phyloP scores from a whole-genome alignment of 2,329 filamentous ascomycete genomes.

The Parastagonospora avenae region DNA sequence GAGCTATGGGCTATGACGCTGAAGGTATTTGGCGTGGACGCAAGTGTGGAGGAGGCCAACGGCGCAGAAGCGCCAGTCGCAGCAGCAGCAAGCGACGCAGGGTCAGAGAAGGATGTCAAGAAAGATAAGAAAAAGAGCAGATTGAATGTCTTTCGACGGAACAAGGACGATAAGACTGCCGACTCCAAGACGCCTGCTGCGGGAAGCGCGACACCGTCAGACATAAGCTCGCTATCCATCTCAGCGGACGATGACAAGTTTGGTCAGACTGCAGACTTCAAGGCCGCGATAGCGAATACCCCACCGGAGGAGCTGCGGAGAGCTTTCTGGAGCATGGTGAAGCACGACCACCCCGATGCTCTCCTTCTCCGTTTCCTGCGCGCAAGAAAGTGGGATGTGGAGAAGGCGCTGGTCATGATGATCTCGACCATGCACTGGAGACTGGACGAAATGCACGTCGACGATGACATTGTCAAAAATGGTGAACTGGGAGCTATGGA shows the following conservation, averaged over 20 bases:
- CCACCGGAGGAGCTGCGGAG: conserved; percentile 77
- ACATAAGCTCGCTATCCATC: conserved; percentile 39
- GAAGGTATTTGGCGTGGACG: conserved; percentile 68
- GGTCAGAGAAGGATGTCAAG: conserved; percentile 38
- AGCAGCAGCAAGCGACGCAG: conserved; percentile 11
- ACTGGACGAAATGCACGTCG: conserved; percentile 79
- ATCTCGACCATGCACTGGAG: conserved; percentile 95
- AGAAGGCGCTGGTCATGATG: conserved; percentile 92
- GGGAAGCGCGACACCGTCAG: conserved; percentile 29
- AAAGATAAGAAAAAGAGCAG: conserved; percentile 77
- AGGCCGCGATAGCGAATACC: conserved; percentile 76
- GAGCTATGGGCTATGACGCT: conserved; percentile 82
- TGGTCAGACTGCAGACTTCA: conserved; percentile 84
- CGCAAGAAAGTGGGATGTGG: conserved; percentile 76
- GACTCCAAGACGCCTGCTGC: conserved; percentile 41
- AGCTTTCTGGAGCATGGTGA: conserved; percentile 92
- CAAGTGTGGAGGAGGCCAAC: conserved; percentile 38
- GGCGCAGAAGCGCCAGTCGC: conserved; percentile 20
- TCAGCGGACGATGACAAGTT: conserved; percentile 79
- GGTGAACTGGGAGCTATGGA: conserved; percentile 59
- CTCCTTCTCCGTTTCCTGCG: conserved; percentile 62
- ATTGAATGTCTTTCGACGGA: conserved; percentile 67
- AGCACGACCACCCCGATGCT: conserved; percentile 92
- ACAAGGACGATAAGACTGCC: conserved; percentile 58
- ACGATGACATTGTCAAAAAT: conserved; percentile 73